Base-by-base conservation (phyloP, 345 rosid genomes). In the Eucalyptus erythrocorys region DNA sequence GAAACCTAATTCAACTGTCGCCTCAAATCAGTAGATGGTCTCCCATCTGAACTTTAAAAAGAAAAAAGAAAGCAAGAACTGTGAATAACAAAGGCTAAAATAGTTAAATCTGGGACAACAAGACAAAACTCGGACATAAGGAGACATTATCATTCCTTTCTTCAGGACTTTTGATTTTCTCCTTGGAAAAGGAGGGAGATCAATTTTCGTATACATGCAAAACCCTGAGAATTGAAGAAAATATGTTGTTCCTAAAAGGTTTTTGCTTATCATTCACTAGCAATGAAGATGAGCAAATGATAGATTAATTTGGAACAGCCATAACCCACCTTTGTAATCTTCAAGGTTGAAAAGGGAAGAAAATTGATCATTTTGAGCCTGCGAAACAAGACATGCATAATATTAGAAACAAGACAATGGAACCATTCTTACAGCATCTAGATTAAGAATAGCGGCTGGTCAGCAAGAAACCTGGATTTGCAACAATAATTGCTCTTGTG, bases 361-460 rank as follows among this genome's bases (percentile, higher is more conserved):
- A 88, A 98, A 98, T 85, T 97, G 94, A 50, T 95, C 97, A 93
- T 96, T 98, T 92, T 95, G 99, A 89, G 96, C 98, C 99, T 98
- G 96, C 27, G 84, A 82, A 64, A 88, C 87, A 86, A 84, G 45
- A 88, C 26, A 90, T 48, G 32, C 86, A 71, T 68, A 86, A 87
- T 86, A 90, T 80, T 47, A 80, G 61, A 86, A 71, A 88, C 57
- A 57, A 43, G 85, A 57, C 50, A 40, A 86, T 19, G 85, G 59
- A 48, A 87, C 87, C 48, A 81, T 47, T 64, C 88, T 45, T 26
- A 68, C 82, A 61, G 53, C 53, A 10, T 64, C 40, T 32, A n/a
- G 68, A 59, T 40, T 48, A 17, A 55, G 68, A 86, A 51, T 40
- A 34, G 87, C 2, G 4, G 48, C 64, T 43, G 64, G 30, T 49